These are phyloP conservation scores for Lineolata rhizophorae DNA, from an alignment of 495 filamentous ascomycete genomes.

Conservation along the genomic window DNA sequence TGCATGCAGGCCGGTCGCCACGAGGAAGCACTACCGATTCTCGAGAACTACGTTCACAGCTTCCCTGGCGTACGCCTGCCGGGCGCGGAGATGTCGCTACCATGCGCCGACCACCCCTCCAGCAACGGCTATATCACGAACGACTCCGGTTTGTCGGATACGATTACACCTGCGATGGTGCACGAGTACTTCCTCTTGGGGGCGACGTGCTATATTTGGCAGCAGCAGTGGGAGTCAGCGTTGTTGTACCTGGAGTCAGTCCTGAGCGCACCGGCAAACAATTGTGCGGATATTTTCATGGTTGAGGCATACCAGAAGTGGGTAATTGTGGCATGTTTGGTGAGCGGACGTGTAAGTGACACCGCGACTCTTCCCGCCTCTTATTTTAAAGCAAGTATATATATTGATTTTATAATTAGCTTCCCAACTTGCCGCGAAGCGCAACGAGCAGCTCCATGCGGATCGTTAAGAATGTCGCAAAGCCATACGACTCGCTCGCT, in stretches of 20 bases:
- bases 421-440: background rate
- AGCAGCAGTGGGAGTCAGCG: slow-evolving; percentile 51
- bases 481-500: background rate
- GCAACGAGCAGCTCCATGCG: background rate
- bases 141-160: slow-evolving; percentile 32
- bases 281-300: slow-evolving; percentile 49
- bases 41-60: slow-evolving; percentile 46
- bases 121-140: slow-evolving; percentile 31
- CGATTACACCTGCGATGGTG: slow-evolving; percentile 33
- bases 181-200: slow-evolving; percentile 61
- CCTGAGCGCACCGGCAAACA: slow-evolving; percentile 37
- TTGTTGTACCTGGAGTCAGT: slow-evolving; percentile 45
- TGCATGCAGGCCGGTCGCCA: slow-evolving; percentile 35
- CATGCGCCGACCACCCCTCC: slow-evolving; percentile 10
- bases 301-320: slow-evolving; percentile 87
- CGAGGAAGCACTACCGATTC: slow-evolving; percentile 33
- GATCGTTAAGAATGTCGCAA: background rate
- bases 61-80: slow-evolving; percentile 24
- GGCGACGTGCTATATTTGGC: slow-evolving; percentile 55
- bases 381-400: slow-evolving; percentile 2
- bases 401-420: background rate
- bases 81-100: slow-evolving; percentile 8
- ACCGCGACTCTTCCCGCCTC: no score
- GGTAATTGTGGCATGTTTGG: slow-evolving; percentile 55
- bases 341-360: slow-evolving; percentile 39